phyloP scores from a whole-genome alignment of 192 early-diverging fungal genomes.

The Podila verticillata region DNA sequence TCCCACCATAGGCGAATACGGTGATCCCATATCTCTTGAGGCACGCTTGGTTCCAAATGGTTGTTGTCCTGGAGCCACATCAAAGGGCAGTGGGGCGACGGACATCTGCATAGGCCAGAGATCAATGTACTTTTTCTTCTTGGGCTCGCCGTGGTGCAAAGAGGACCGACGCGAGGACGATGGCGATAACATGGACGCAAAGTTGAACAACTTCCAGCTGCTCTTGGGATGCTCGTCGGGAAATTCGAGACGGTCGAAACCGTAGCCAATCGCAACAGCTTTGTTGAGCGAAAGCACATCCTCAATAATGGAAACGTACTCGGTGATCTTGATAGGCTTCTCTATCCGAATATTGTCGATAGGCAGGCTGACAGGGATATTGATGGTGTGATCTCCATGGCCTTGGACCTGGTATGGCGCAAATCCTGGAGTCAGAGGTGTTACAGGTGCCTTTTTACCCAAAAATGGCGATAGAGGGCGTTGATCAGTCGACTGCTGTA shows the following conservation, averaged over 20 bases:
- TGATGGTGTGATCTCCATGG: slow-evolving; percentile 24
- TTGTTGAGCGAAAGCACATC: slow-evolving; percentile 73
- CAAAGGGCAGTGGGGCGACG: slow-evolving; percentile 18
- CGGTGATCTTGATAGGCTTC: slow-evolving; percentile 61
- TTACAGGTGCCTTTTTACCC: background rate
- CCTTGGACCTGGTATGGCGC: background rate
- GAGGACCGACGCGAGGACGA: slow-evolving; percentile 21
- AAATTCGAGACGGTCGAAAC: slow-evolving; percentile 63
- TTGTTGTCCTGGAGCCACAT: slow-evolving; percentile 3
- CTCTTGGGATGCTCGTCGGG: slow-evolving; percentile 38
- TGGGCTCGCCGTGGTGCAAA: slow-evolving; percentile 12
- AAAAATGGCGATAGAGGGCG: background rate
- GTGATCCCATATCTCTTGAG: slow-evolving; percentile 15
- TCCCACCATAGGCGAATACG: background rate
- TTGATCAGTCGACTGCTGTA: background rate
- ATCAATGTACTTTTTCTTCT: slow-evolving; percentile 69
- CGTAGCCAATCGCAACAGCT: slow-evolving; percentile 72
- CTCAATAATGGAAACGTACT: slow-evolving; percentile 79
- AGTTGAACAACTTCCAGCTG: slow-evolving; percentile 12
- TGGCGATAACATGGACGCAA: slow-evolving; percentile 2
- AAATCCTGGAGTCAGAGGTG: background rate
- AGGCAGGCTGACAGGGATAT: slow-evolving; percentile 56
- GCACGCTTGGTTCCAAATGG: slow-evolving; percentile 8
- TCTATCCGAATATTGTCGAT: slow-evolving; percentile 67
- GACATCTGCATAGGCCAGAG: slow-evolving; percentile 78